phyloP scores from a whole-genome alignment of 805 yeast species.

The Wickerhamia fluorescens region DNA sequence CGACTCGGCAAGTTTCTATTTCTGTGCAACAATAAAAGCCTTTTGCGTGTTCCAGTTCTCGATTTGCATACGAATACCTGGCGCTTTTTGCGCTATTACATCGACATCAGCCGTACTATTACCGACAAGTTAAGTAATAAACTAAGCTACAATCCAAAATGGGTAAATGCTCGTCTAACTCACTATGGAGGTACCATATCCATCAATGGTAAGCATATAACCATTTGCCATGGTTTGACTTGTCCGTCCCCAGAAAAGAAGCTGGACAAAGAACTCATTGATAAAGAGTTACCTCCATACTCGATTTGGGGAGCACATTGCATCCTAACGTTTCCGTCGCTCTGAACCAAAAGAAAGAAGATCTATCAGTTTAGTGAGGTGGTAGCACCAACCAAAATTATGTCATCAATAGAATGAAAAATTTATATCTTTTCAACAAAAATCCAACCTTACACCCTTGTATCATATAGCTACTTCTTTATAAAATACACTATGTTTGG shows the following conservation, averaged over 20 bases:
- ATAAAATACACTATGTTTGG: slow-evolving; percentile 50
- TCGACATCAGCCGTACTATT: slow-evolving; percentile 21
- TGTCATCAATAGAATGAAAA: no score
- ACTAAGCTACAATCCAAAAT: slow-evolving; percentile 12
- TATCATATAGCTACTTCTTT: no score
- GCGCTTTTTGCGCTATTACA: slow-evolving; percentile 30
- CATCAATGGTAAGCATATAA: slow-evolving; percentile 27
- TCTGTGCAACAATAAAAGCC: slow-evolving; percentile 18
- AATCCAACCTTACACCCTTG: no score
- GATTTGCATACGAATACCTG: slow-evolving; percentile 35
- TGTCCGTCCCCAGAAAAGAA: slow-evolving; percentile 25
- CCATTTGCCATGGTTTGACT: slow-evolving; percentile 31
- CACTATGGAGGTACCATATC: slow-evolving; percentile 26
- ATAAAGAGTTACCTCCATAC: slow-evolving; percentile 11
- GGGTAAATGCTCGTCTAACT: slow-evolving; percentile 22
- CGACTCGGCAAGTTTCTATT: slow-evolving; percentile 24
- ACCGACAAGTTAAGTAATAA: slow-evolving; percentile 14
- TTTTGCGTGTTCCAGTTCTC: slow-evolving; percentile 27
- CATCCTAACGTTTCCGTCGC: slow-evolving; percentile 28
- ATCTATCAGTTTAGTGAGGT: no score
- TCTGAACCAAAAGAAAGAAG: neutral
- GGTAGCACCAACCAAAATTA: no score
- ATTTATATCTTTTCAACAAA: no score
- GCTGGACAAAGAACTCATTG: slow-evolving; percentile 16
- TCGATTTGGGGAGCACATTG: slow-evolving; percentile 28